phyloP scores from a whole-genome alignment of 2,329 filamentous ascomycete species.

The Neonectria magnoliae region DNA sequence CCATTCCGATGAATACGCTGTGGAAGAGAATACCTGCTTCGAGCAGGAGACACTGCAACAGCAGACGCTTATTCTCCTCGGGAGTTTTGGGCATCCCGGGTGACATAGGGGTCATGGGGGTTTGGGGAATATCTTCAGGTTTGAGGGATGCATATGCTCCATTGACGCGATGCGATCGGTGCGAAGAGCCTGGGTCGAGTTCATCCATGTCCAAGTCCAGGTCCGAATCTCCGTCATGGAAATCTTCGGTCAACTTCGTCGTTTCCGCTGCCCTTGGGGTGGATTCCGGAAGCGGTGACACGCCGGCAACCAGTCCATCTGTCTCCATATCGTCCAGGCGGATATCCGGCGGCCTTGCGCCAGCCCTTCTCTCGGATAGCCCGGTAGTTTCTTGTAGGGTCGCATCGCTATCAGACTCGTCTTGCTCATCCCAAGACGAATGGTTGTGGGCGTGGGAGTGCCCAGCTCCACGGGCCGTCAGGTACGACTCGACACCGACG shows the following conservation, averaged over 20 bases:
- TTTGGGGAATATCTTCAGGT: constrained; percentile 38
- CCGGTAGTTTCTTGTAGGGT: constrained; percentile 43
- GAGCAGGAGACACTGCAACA: constrained; percentile 81
- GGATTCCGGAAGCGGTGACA: constrained; percentile 67
- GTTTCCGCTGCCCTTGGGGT: constrained; percentile 51
- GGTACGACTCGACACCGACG: constrained; percentile 87
- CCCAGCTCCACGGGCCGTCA: constrained; percentile 75
- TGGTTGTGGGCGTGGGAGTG: constrained; percentile 68
- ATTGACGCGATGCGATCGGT: constrained; percentile 37
- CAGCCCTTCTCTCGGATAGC: constrained; percentile 51
- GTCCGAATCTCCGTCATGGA: constrained; percentile 62
- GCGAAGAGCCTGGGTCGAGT: constrained; percentile 57
- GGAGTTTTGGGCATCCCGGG: constrained; percentile 48
- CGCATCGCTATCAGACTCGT: constrained; percentile 48
- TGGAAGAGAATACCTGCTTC: constrained; percentile 89
- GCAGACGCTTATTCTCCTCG: constrained; percentile 71
- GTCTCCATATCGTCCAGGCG: constrained; percentile 62
- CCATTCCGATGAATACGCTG: constrained; percentile 88
- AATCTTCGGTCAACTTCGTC: constrained; percentile 46
- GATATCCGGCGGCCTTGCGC: constrained; percentile 60
- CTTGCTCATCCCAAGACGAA: constrained; percentile 60
- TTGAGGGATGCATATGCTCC: constrained; percentile 48
- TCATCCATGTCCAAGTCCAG: constrained; percentile 70
- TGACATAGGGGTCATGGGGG: constrained; percentile 32
- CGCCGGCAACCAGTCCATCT: constrained; percentile 66